Evolutionary conservation across 495 filamentous ascomycete species (phyloP), one percentile per base, ranked within the genome.

Genomic region (Articulospora tetracladia): DNA sequence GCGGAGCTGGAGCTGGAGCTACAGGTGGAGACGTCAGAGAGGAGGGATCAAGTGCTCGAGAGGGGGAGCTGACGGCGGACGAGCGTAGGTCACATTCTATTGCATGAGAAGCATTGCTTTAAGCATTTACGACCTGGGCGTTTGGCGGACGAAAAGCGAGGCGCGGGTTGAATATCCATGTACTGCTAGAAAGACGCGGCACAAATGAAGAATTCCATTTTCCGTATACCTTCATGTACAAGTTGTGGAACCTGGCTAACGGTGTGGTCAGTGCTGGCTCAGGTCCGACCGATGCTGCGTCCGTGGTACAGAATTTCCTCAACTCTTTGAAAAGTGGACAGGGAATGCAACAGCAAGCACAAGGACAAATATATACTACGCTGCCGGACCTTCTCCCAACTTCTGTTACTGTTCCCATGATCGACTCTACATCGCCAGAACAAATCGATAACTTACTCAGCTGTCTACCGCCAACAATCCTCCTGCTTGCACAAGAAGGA

Each of bases 21-120:
- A 94, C 92, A 0, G 93, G 92, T 12, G 92, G 92, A 34, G 91
- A 97, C 73, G 77, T 96, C 56, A 81, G 93, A 68, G 87, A 94
- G 68, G 94, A 98, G 69, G 95, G 95, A 58, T 85, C 90, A 72
- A 85, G 85, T 60, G 83, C 91, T 26, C 79, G 94, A 72, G 91
- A 96, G 68, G 94, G 93, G 95, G 95, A 68, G 92, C 90, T 58
- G 93, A 97, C 74, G 94, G 95, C 62, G 95, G 90, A 75, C 83
- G 93, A 96, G 93, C 93, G 94, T 98, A 98, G 94, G 94, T 98
- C 75, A 77, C 78, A 23, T 59, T 64, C 58, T 58, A 57, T 69
- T 58, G 27, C 24, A 59, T 57, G 24, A 58, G 23, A 55, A 27
- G 57, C 50, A 32, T 61, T 60, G 58, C 58, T 20, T 63, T 49